Base-by-base conservation (phyloP, 1,284 basidiomycete genomes). In the Cryptococcus sp. region DNA sequence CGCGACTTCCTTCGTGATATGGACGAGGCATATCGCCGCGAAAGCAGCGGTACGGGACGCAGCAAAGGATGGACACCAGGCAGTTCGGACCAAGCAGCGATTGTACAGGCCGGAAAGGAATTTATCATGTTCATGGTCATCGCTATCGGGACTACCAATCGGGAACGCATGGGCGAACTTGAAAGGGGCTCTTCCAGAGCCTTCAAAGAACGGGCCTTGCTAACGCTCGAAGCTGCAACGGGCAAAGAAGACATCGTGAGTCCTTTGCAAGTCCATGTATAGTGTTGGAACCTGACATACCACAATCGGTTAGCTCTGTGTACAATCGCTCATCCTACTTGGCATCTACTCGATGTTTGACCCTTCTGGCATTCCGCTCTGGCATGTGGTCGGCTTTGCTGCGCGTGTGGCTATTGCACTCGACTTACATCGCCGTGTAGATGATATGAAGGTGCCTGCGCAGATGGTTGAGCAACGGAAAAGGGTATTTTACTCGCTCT, bases 91-190 rank as follows among this genome's bases (percentile, higher is more conserved):
- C 22, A 44, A 38, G 57, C 47, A 40, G 55, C 25, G 38, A 43
- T 51, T 39, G 22, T 19, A 19, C 40, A 34, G 25, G 47, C 56
- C 5, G 47, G 66, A 1, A 64, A 66, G 40, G 65, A 70, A 48
- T 70, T 72, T 51, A 46, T 68, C 37, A 44, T 69, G n/a, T 66
- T 62, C 61, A 66, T 72, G 66, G 65, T 71, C 17, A 63, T 69
- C 23, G 65, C 69, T 0, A 61, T 72, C 25, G 71, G 71, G 1
- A 63, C 57, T 1, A 57, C 58, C 15, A 54, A 56, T 16, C 43
- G 52, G 11, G 67, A 65, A 43, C 61, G 64, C 2, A 43, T 59
- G 7, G 65, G 65, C 10, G 67, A 66, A 54, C 57, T 57, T 1
- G 51, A 57, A 7, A 58, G 57, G 46, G 64, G 58, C 8, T 50